These are phyloP conservation scores for Prunella vulgaris DNA, from an alignment of 257 asterid genomes.

Conservation along the genomic window DNA sequence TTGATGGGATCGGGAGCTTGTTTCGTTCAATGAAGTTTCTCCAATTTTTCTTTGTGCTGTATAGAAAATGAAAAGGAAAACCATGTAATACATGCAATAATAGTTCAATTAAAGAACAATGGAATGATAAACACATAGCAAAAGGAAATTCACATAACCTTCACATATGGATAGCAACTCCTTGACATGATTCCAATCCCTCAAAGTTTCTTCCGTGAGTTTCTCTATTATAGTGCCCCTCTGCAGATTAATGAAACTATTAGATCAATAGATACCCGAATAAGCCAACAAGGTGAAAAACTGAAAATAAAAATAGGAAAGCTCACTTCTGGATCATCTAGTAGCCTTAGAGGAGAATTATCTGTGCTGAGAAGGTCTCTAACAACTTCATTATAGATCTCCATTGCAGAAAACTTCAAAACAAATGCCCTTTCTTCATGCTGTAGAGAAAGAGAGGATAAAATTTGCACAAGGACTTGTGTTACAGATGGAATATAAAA, in stretches of 20 bases:
- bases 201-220: slow-evolving; percentile 90
- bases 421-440: slow-evolving; percentile 97
- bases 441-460: slow-evolving; percentile 29
- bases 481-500: slow-evolving; percentile 18
- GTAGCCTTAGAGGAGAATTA: slow-evolving; percentile 73
- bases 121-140: neutral
- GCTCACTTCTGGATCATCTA: slow-evolving; percentile 98
- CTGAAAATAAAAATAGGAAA: slow-evolving; percentile 12
- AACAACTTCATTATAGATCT: slow-evolving; percentile 94
- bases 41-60: slow-evolving; percentile 87
- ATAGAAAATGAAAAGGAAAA: slow-evolving; percentile 14
- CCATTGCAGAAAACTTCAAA: slow-evolving; percentile 91
- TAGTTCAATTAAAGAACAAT: neutral
- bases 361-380: slow-evolving; percentile 89
- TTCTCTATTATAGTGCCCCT: slow-evolving; percentile 85
- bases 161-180: slow-evolving; percentile 82
- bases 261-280: slow-evolving; percentile 12
- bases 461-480: neutral
- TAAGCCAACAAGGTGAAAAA: slow-evolving; percentile 10
- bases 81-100: neutral
- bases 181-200: slow-evolving; percentile 89
- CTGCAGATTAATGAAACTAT: slow-evolving; percentile 37
- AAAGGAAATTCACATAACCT: slow-evolving; percentile 41
- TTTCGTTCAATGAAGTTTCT: slow-evolving; percentile 84
- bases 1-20: slow-evolving; percentile 99